These are phyloP conservation scores for Thelonectria discophora DNA, from an alignment of 2,329 filamentous ascomycete genomes.

Conservation along the genomic window DNA sequence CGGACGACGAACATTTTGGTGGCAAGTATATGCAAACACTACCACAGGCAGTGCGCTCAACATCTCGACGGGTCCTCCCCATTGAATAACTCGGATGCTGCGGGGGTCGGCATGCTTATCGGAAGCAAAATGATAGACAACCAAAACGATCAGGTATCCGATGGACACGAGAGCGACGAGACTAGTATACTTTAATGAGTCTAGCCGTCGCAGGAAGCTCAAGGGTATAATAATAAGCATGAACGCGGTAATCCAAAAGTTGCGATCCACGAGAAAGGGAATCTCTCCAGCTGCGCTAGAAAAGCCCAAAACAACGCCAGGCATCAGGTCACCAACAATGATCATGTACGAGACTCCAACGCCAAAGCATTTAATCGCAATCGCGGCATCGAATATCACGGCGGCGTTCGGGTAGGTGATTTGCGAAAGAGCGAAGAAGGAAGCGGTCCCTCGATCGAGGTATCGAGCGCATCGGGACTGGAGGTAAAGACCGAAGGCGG, in stretches of 20 bases:
- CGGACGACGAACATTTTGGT: slow-evolving; percentile 80
- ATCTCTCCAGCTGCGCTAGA: slow-evolving; percentile 67
- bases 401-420: slow-evolving; percentile 96
- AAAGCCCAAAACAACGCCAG: slow-evolving; percentile 88
- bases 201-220: slow-evolving; percentile 88
- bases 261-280: slow-evolving; percentile 83
- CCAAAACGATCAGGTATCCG: slow-evolving; percentile 89
- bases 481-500: slow-evolving; percentile 93
- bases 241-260: slow-evolving; percentile 98
- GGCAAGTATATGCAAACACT: slow-evolving; percentile 99
- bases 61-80: slow-evolving; percentile 80
- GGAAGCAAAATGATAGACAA: slow-evolving; percentile 89
- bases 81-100: slow-evolving; percentile 77
- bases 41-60: slow-evolving; percentile 92
- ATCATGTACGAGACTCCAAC: slow-evolving; percentile 98
- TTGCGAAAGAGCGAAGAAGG: slow-evolving; percentile 96
- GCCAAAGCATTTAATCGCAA: slow-evolving; percentile 97
- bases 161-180: slow-evolving; percentile 91
- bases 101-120: slow-evolving; percentile 80
- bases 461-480: slow-evolving; percentile 94
- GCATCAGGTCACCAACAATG: slow-evolving; percentile 98
- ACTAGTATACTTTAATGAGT: slow-evolving; percentile 97
- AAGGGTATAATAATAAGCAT: slow-evolving; percentile 96
- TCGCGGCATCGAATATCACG: slow-evolving; percentile 93
- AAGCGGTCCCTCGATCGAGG: slow-evolving; percentile 85